Evolutionary conservation across 176 grass and related monocot species (phyloP), one percentile per base, ranked within the genome.

Genomic region (Lolium perenne): DNA sequence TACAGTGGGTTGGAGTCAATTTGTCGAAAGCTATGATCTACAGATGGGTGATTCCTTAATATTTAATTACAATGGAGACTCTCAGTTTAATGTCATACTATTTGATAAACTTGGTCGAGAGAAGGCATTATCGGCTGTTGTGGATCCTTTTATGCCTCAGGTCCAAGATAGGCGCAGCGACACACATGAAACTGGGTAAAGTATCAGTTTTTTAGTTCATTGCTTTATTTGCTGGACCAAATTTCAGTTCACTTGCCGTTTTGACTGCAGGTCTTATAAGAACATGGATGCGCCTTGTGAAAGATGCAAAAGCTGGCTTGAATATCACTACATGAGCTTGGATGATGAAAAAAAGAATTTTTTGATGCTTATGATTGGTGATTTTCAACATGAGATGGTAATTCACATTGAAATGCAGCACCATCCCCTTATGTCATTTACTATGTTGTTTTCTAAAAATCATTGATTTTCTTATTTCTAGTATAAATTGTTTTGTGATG

Each of bases 111-210:
- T 76, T 76, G 74, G 25, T 16, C 49, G 15, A 35, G 49, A 76
- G 74, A 76, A 76, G 29, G 74, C 74, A 55, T 76, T 5, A 18
- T 76, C 74, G 8, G 74, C 8, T 55, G 69, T 46, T 47, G 14
- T 54, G 16, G 4, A 76, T 35, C 47, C 4, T 18, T 32, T 54
- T 17, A 51, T 18, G 4, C 8, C 25, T 55, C 48, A 61, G 58
- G 58, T 61, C 58, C n/a, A 61, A 61, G 21, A 61, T n/a, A 61
- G 58, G 38, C 38, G 16, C 67, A 67, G 6, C 8, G 8, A 67
- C 7, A 4, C 66, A 70, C 16, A 46, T 71, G 69, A 71, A 71
- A 71, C n/a, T 2, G 10, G 69, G 40, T 4, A 12, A 71, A 38
- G 41, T 71, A n/a, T 10, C 0, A n/a, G 69, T 71, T n/a, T 22